Conservation (phyloP, 345 rosid species). For the Citrus unshiu region DNA sequence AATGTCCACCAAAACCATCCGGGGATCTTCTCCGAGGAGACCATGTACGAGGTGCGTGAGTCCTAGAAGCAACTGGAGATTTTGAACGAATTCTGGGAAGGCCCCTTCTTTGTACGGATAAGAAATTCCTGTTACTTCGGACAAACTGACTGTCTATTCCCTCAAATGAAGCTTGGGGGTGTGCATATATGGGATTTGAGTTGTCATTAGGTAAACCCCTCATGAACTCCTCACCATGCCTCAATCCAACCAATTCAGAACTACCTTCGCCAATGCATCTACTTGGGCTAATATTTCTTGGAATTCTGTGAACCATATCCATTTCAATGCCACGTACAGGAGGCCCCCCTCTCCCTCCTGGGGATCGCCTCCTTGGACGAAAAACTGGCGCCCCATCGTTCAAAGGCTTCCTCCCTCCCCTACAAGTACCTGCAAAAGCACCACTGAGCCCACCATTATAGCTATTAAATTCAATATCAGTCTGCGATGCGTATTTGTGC, state of each 20-base stretch:
- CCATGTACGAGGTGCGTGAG: constrained; percentile 68
- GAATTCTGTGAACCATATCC: constrained; percentile 47
- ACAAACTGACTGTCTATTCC: constrained; percentile 54
- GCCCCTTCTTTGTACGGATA: constrained; percentile 45
- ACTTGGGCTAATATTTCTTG: constrained; percentile 42
- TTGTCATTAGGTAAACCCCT: constrained; percentile 48
- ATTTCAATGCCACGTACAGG: constrained; percentile 36
- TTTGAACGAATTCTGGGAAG: constrained; percentile 51
- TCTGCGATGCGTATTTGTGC: constrained; percentile 38
- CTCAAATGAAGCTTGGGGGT: constrained; percentile 42
- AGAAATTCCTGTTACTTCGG: constrained; percentile 51
- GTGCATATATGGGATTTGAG: constrained; percentile 44
- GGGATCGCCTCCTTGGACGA: constrained; percentile 49
- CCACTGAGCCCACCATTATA: constrained; percentile 47
- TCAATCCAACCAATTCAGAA: constrained; percentile 52
- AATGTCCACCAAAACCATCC: constrained; percentile 56
- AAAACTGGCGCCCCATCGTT: constrained; percentile 41
- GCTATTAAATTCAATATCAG: constrained; percentile 44
- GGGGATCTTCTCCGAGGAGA: constrained; percentile 73
- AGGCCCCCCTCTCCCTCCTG: constrained; percentile 47
- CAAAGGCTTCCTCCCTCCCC: constrained; percentile 57
- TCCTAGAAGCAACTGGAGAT: constrained; percentile 62
- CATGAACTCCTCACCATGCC: constrained; percentile 52
- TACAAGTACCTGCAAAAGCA: constrained; percentile 42
- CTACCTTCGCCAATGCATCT: constrained; percentile 47